Evolutionary conservation across 2,329 filamentous ascomycete species (phyloP).

Genomic region (Aspergillus flavus): DNA sequence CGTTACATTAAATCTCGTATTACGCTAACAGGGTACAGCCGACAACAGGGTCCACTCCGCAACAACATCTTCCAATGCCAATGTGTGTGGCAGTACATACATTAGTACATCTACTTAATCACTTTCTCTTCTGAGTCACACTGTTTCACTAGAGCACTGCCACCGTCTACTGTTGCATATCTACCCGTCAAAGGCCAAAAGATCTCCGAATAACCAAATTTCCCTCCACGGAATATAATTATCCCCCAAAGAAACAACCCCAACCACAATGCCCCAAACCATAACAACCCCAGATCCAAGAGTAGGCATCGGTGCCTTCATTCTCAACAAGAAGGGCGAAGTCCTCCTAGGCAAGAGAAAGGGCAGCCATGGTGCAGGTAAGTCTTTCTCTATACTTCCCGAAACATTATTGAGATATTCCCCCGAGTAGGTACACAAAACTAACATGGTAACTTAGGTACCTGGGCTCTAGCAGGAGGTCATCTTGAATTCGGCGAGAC

Average conservation of each 20-base stretch:
- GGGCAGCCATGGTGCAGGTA: slow-evolving; percentile 52
- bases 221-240: no score
- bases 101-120: background rate
- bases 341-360: slow-evolving; percentile 53
- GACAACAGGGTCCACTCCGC: background rate
- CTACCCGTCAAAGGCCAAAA: no score
- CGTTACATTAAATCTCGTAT: background rate
- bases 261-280: background rate
- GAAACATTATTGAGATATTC: no score
- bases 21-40: background rate
- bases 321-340: slow-evolving; percentile 44
- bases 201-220: no score
- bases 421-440: background rate
- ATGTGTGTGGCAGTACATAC: background rate
- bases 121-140: background rate
- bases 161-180: no score
- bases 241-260: background rate
- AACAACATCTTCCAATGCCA: background rate
- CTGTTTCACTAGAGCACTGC: background rate
- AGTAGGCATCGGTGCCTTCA: slow-evolving; percentile 54
- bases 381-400: background rate
- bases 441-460: slow-evolving; percentile 44
- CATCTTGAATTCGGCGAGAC: slow-evolving; percentile 72
- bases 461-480: slow-evolving; percentile 70
- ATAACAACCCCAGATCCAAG: slow-evolving; percentile 22